Evolutionary conservation across 2,329 filamentous ascomycete genomes (phyloP).

Genomic region (Talaromyces sp.): DNA sequence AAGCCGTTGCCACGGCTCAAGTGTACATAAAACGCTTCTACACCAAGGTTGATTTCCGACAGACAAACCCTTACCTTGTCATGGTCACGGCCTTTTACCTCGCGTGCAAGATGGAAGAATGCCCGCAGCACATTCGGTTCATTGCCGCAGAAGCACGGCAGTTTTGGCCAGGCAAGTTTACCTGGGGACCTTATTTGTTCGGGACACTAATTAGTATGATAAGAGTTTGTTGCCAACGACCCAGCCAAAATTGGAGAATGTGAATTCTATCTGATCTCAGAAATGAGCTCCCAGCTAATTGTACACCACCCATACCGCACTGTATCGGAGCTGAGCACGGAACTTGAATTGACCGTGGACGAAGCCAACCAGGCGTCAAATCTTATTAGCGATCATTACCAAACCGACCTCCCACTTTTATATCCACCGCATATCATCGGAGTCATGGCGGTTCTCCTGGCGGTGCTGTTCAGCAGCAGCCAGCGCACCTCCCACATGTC

Average conservation of each 20-base stretch:
- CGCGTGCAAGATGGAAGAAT: conserved; percentile 97
- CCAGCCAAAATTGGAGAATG: conserved; percentile 84
- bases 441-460: conserved; percentile 78
- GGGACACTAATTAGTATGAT: background rate
- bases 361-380: conserved; percentile 73
- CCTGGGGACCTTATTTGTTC: background rate
- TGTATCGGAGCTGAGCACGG: conserved; percentile 63
- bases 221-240: conserved; percentile 68
- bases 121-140: conserved; percentile 88
- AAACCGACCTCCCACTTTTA: conserved; percentile 83
- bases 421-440: conserved; percentile 83
- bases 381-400: conserved; percentile 86
- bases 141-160: conserved; percentile 81
- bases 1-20: conserved; percentile 89
- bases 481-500: conserved; percentile 18
- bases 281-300: conserved; percentile 85
- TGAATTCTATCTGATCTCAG: conserved; percentile 87
- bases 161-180: conserved; percentile 65
- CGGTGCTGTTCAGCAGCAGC: conserved; percentile 72
- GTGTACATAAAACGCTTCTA: conserved; percentile 95
- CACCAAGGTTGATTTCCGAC: conserved; percentile 80
- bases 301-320: conserved; percentile 87
- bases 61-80: conserved; percentile 89
- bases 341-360: conserved; percentile 69
- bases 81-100: conserved; percentile 91